Percentiles rank a stretch among this genome's conserved stretches.
These are phyloP conservation scores for Fistulifera pelliculosa DNA, from an alignment of 108 stramenopile species.

Conservation along the genomic window DNA sequence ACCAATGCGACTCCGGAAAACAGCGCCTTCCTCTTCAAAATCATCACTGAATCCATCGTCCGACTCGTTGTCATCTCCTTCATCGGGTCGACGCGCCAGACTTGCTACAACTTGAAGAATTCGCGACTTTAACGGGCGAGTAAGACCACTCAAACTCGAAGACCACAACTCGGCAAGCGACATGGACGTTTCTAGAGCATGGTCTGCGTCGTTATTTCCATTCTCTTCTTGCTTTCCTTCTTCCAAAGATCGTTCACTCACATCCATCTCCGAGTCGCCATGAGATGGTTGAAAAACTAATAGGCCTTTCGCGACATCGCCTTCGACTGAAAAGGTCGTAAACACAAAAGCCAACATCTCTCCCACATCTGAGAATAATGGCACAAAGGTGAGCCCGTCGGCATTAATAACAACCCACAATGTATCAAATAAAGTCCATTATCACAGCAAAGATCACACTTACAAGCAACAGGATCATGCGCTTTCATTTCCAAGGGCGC, in stretches of 20 bases:
- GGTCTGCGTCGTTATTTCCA: not conserved
- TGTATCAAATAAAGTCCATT: too few species aligned
- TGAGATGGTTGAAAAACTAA: conserved; percentile 12
- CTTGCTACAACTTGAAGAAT: conserved; percentile 59
- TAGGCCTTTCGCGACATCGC: conserved; percentile 58
- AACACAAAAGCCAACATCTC: conserved; percentile 87
- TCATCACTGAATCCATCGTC: conserved; percentile 38
- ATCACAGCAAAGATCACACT: too few species aligned
- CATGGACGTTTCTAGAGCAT: conserved; percentile 26
- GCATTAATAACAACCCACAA: too few species aligned
- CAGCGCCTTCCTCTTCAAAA: conserved; percentile 55
- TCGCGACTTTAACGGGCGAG: conserved; percentile 75
- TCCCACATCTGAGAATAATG: conserved; percentile 18
- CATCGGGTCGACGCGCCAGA: conserved; percentile 42
- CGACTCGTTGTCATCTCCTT: conserved; percentile 22
- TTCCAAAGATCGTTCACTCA: conserved; percentile 9
- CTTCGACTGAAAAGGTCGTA: conserved; percentile 64
- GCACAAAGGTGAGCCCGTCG: too few species aligned
- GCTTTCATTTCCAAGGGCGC: conserved; percentile 79
- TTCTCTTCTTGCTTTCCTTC: not conserved
- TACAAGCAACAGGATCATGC: conserved; percentile 80
- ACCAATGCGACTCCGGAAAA: conserved; percentile 36
- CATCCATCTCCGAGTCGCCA: conserved; percentile 12
- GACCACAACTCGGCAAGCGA: conserved; percentile 44
- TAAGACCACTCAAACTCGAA: conserved; percentile 69